Base-by-base conservation (phyloP, 1,284 basidiomycete genomes). In the Xanthoconium separans region DNA sequence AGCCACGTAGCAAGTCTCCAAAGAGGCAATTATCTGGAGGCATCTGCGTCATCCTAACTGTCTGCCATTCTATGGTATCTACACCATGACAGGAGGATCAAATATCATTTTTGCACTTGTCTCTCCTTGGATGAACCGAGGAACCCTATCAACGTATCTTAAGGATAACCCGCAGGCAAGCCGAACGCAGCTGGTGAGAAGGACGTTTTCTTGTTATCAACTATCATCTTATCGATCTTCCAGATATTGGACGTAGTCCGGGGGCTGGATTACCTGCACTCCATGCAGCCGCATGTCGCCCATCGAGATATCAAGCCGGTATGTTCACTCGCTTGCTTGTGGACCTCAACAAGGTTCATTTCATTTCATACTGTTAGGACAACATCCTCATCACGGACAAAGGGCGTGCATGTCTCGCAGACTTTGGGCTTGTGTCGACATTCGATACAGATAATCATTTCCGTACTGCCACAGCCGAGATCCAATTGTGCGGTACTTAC, bases 101-200 rank as follows among this genome's bases (percentile, higher is more conserved):
- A 30, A 55, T 36, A 44, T 58, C 33, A 47, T 11, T 9, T 3
- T 24, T 40, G 53, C 58, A 2, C 55, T 68, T 20, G 62, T 68
- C 41, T 68, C 68, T 15, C 66, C 69, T 10, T 68, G 69, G 69
- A 70, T 71, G 69, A 30, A 56, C 5, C 50, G 54, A 5, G 66
- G 62, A 40, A 71, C 53, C 1, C 41, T 71, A 7, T 49, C 15
- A 20, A 15, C 39, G 6, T 69, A 69, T 55, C 62, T 71, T 33
- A 33, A 55, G 36, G 8, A 6, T 29, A 56, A 60, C 15, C 51
- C 57, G 2, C 9, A 46, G 13, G 58, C 57, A 33, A 56, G 48
- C 40, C 58, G 60, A 51, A 62, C 58, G 11, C 48, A 44, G 24
- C 41, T 70, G 50, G 65, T 67, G 34, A 61, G 62, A 22, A 40